A percentile compares a stretch with the other conserved stretches of the same genome.
These are phyloP conservation scores for Mycena latifolia DNA, from an alignment of 768 basidiomycete species.

Conservation along the genomic window DNA sequence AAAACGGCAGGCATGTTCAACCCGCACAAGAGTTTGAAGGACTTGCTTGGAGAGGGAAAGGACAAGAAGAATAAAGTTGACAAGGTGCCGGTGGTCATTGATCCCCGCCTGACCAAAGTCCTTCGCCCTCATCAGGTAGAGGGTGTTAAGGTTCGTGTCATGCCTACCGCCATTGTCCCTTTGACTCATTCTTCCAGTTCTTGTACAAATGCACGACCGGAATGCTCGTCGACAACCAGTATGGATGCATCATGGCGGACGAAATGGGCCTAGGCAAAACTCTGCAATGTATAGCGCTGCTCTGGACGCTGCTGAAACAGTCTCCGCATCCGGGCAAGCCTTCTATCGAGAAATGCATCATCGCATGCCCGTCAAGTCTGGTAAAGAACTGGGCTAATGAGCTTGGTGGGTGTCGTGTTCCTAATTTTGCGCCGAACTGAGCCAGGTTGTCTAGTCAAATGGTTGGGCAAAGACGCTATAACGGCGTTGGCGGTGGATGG, in stretches of 20 bases:
- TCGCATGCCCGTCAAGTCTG: constrained; percentile 95
- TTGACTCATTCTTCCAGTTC: constrained; percentile 68
- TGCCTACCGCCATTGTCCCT: constrained; percentile 13
- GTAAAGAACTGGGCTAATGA: constrained; percentile 99
- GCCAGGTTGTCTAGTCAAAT: constrained; percentile 80
- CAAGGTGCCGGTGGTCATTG: constrained; percentile 98
- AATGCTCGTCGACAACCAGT: constrained; percentile 91
- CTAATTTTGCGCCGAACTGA: neutral
- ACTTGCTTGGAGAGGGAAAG: constrained; percentile 78
- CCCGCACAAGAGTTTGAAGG: constrained; percentile 92
- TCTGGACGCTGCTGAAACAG: constrained; percentile 97
- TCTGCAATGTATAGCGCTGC: constrained; percentile 93
- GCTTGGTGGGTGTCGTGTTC: constrained; percentile 69
- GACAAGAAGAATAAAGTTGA: constrained; percentile 72
- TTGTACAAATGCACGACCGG: constrained; percentile 96
- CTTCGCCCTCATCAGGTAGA: constrained; percentile 98
- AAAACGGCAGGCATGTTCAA: constrained; percentile 84
- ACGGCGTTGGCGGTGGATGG: constrained; percentile 92
- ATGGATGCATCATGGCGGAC: constrained; percentile 99
- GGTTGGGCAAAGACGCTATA: constrained; percentile 90
- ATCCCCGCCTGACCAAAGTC: constrained; percentile 87
- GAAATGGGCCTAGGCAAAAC: constrained; percentile 97
- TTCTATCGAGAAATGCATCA: constrained; percentile 96
- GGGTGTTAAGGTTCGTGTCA: constrained; percentile 85
- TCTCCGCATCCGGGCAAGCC: constrained; percentile 90